Evolutionary conservation across 2,329 filamentous ascomycete genomes (phyloP), one percentile per base, ranked within the genome.

Genomic region (Ophiostoma piceae): DNA sequence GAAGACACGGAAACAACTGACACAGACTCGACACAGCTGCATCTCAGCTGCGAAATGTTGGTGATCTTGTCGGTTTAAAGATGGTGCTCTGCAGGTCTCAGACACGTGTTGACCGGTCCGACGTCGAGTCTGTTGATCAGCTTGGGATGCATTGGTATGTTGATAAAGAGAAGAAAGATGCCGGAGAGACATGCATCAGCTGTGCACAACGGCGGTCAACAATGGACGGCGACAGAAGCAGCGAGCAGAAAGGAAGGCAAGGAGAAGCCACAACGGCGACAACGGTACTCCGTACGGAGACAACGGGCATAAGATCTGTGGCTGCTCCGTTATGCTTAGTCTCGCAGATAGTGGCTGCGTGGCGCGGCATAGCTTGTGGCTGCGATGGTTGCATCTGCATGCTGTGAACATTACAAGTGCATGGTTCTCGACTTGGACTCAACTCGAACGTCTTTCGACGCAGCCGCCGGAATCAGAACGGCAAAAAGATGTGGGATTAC

Each of bases 401-500:
- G 26, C 26, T 29, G 26, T 29, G 26, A 29, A 29, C 26, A 29
- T 1, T 29, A 29, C 26, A 29, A 2, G 26, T 29, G 26, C 26
- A 29, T 29, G 26, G 2, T 1, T 29, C 26, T 29, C 26, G 26
- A 29, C 26, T 29, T 2, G 26, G 26, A 29, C 26, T 29, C 26
- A 29, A 29, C 26, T 29, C 26, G n/a, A n/a, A n/a, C n/a, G n/a
- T n/a, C 26, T 1, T 29, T 29, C 26, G 26, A 29, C 26, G 26
- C 26, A 29, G 26, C 26, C 26, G 26, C 26, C 26, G 26, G 2
- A 29, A 29, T 2, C 26, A 29, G 26, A 29, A 29, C 35, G 35
- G 35, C 35, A 35, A 35, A 35, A 35, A 35, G 35, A 8, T 67
- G 65, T 71, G 68, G 71, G 71, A 73, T 71, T 68, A 72, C 71